phyloP scores from a whole-genome alignment of 139 green algal genomes.

The Chlorella sp. region DNA sequence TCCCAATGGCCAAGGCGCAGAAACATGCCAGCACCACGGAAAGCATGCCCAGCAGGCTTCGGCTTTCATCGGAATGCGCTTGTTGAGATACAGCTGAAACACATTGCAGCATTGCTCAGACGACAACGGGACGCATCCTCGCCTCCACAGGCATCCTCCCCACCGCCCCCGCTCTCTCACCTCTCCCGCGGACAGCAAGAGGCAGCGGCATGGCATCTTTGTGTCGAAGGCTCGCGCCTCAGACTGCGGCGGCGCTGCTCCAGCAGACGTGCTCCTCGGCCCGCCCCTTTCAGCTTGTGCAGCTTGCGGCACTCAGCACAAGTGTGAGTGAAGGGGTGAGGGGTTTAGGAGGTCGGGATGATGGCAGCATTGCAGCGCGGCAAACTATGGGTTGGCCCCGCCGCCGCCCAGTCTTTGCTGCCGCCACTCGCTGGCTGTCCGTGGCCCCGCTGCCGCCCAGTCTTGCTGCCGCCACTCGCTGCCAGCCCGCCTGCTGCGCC shows the following conservation, averaged over 20 bases:
- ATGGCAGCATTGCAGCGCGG: background rate
- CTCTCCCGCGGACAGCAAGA: background rate
- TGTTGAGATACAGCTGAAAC: too few relatives aligned
- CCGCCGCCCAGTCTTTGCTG: background rate
- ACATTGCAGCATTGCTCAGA: too few relatives aligned
- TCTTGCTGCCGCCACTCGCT: background rate
- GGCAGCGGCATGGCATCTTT: background rate
- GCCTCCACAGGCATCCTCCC: background rate
- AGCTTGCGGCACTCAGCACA: constrained; percentile 13
- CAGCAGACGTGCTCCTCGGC: background rate
- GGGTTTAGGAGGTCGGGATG: background rate
- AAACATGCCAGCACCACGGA: too few relatives aligned
- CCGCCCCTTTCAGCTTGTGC: background rate
- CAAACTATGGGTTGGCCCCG: background rate
- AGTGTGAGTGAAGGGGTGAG: background rate
- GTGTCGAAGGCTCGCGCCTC: background rate
- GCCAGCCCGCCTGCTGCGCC: background rate
- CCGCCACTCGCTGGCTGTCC: background rate
- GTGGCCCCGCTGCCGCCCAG: background rate
- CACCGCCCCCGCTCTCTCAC: background rate
- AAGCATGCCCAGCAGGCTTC: background rate
- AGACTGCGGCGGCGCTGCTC: constrained; percentile 1
- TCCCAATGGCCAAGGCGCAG: too few relatives aligned
- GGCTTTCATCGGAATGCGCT: too few relatives aligned
- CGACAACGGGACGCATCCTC: too few relatives aligned